Conservation (phyloP, 139 green algal genomes). For the Micromonas pusilla region DNA sequence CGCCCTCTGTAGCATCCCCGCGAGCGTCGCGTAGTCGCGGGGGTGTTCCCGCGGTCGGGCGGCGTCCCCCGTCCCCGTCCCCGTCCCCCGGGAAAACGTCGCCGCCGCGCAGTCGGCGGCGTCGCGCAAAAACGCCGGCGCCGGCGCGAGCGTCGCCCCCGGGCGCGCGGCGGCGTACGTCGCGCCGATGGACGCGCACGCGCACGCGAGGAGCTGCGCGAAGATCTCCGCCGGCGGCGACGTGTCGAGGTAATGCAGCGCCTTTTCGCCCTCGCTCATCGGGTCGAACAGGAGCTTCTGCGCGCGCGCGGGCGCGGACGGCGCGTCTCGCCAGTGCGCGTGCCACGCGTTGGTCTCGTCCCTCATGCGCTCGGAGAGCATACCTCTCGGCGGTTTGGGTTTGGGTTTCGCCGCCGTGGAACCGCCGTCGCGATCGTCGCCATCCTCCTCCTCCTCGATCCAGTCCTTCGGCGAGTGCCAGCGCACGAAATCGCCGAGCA, state of each 20-base stretch:
- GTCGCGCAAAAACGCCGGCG: background rate
- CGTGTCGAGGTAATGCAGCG: constrained; percentile 25
- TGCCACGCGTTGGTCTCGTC: constrained; percentile 1
- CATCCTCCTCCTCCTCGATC: background rate
- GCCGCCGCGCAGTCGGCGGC: background rate
- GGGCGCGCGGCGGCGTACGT: background rate
- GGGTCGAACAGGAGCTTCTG: constrained; percentile 20
- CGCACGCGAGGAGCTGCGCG: constrained; percentile 1
- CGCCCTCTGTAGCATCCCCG: background rate
- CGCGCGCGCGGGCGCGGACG: background rate
- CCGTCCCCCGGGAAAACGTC: background rate
- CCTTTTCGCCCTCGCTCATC: constrained; percentile 5
- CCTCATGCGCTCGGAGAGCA: constrained; percentile 20
- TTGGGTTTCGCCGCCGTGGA: background rate
- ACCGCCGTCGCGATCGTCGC: background rate
- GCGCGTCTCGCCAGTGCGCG: background rate
- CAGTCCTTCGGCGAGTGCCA: constrained; percentile 32
- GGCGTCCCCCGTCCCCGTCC: too few species aligned
- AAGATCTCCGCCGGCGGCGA: background rate
- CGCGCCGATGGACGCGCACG: background rate
- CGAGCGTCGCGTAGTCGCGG: background rate
- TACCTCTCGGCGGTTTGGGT: background rate
- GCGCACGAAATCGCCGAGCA: constrained; percentile 30
- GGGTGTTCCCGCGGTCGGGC: too few species aligned
- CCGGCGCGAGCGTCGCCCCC: background rate